Percentiles rank a stretch among this genome's conserved stretches.
Evolutionary conservation across 805 yeast species (phyloP).

Genomic region (Pichia phayaonensis): DNA sequence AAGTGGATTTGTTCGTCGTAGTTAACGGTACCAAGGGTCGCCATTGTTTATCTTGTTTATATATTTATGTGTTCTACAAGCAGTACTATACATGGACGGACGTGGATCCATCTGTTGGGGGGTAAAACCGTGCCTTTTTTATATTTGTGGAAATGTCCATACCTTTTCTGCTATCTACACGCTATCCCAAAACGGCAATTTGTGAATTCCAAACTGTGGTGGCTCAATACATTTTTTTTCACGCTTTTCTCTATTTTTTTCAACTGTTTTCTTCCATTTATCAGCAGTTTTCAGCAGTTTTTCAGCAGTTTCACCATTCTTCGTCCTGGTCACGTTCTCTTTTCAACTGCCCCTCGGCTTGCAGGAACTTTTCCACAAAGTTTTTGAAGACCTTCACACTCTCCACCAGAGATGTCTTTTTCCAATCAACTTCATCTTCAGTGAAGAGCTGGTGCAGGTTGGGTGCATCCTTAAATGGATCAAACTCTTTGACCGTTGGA

Average conservation of each 20-base stretch:
- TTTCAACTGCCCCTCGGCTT: constrained; percentile 3
- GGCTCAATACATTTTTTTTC: neutral
- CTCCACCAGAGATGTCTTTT: constrained; percentile 49
- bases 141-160: neutral
- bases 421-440: constrained; percentile 56
- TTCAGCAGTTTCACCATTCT: neutral
- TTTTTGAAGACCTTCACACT: constrained; percentile 6
- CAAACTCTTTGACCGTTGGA: constrained; percentile 47
- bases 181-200: neutral
- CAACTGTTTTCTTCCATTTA: neutral
- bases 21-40: constrained; percentile 1
- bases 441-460: constrained; percentile 54
- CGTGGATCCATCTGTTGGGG: neutral
- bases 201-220: neutral
- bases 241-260: neutral
- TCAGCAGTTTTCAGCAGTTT: no score
- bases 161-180: neutral
- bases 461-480: constrained; percentile 71
- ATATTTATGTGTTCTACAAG: neutral
- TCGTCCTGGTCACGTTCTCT: neutral
- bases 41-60: neutral
- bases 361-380: constrained; percentile 1
- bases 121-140: no score
- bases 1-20: constrained; percentile 11
- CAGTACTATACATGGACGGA: neutral